Percentiles rank a stretch among this genome's conserved stretches.
Evolutionary conservation across 768 basidiomycete species (phyloP).

Genomic region (Agaricus subrufescens): DNA sequence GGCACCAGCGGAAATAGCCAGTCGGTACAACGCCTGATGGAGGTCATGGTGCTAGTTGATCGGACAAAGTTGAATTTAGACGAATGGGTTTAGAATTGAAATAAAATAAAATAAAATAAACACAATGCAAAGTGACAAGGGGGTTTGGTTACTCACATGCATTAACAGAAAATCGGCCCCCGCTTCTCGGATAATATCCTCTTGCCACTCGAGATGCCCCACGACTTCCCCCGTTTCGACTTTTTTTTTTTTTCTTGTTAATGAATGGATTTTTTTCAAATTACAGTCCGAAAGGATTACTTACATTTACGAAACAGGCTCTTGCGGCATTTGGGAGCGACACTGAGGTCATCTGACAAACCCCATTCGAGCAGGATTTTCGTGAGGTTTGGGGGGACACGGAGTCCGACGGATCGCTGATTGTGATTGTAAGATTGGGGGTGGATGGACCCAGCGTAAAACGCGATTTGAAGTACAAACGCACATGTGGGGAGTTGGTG

Average conservation of each 20-base stretch:
- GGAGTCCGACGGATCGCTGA: slow-evolving; percentile 35
- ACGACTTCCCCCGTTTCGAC: slow-evolving; percentile 36
- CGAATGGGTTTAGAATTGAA: no score
- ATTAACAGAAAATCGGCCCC: slow-evolving; percentile 47
- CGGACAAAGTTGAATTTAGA: not conserved
- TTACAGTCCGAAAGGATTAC: slow-evolving; percentile 11
- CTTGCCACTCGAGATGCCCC: slow-evolving; percentile 44
- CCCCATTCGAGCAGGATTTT: slow-evolving; percentile 50
- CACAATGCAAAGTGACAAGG: no score
- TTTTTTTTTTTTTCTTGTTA: no score
- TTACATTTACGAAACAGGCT: slow-evolving; percentile 30
- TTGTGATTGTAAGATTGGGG: not conserved
- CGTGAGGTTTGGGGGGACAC: slow-evolving; percentile 49
- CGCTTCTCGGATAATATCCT: slow-evolving; percentile 41
- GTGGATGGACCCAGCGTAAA: not conserved
- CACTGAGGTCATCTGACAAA: slow-evolving; percentile 33
- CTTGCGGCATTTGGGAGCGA: slow-evolving; percentile 27
- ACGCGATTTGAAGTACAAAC: not conserved
- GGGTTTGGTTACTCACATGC: slow-evolving; percentile 30
- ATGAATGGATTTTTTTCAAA: not conserved
- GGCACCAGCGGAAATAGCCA: slow-evolving; percentile 37
- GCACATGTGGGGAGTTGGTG: slow-evolving; percentile 23
- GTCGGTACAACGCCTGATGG: slow-evolving; percentile 34
- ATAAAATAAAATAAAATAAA: no score
- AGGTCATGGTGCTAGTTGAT: slow-evolving; percentile 39